Conservation (phyloP, 2,329 filamentous ascomycete species). For the Sarocladium kiliense region DNA sequence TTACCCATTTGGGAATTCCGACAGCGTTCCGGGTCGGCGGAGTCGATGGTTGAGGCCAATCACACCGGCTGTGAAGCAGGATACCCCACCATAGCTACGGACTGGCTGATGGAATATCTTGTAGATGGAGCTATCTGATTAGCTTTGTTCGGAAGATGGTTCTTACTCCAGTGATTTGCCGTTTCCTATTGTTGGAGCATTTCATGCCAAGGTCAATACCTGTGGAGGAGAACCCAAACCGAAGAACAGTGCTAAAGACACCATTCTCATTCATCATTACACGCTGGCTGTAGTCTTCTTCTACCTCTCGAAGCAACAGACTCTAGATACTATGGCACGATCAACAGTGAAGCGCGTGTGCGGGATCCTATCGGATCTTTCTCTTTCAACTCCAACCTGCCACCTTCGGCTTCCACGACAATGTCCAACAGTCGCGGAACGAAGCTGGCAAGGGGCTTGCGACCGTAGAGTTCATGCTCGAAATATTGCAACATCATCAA, state of each 20-base stretch:
- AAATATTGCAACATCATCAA: neutral
- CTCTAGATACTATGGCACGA: neutral
- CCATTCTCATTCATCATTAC: no score
- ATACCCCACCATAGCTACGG: neutral
- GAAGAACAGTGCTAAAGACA: no score
- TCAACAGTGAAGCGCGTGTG: neutral
- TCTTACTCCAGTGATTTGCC: neutral
- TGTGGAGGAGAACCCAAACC: neutral
- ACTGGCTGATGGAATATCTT: neutral
- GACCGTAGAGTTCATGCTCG: neutral
- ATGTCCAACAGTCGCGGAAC: no score
- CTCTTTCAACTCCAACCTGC: neutral
- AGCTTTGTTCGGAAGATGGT: neutral
- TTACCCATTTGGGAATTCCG: neutral
- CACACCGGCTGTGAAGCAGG: neutral
- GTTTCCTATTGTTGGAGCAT: neutral
- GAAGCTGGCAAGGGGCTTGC: neutral
- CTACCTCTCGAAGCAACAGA: no score
- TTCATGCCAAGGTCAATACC: neutral
- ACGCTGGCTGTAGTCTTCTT: no score
- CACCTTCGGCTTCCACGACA: no score
- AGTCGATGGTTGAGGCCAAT: neutral
- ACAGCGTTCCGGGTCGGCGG: neutral
- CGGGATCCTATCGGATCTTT: neutral
- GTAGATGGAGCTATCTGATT: neutral